Conservation (phyloP, 352 stramenopile genomes). For the Phytophthora sp. region DNA sequence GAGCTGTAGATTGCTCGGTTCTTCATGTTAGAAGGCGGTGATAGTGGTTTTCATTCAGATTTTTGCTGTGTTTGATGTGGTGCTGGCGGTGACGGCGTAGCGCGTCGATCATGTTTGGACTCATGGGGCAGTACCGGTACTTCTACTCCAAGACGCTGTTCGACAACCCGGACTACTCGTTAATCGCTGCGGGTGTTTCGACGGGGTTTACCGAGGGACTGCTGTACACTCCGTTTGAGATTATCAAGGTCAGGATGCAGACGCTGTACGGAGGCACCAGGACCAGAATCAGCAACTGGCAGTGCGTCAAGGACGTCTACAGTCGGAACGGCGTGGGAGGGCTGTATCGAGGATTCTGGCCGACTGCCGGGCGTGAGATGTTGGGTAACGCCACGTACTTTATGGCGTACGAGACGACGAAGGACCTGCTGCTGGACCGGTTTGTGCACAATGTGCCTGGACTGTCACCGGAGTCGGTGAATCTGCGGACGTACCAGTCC, state of each 20-base stretch:
- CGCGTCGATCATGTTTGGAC: constrained; percentile 68
- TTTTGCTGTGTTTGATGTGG: constrained; percentile 7
- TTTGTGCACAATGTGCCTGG: constrained; percentile 47
- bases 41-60: constrained; percentile 1
- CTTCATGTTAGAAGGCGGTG: not conserved
- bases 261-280: constrained; percentile 59
- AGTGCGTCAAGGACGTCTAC: constrained; percentile 74
- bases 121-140: constrained; percentile 79
- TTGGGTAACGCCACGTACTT: constrained; percentile 88
- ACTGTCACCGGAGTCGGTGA: constrained; percentile 58
- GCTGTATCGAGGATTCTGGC: constrained; percentile 79
- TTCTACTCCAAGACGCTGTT: constrained; percentile 73
- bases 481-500: constrained; percentile 73
- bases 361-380: constrained; percentile 78
- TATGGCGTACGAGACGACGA: constrained; percentile 79
- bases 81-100: constrained; percentile 24
- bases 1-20: constrained; percentile 11
- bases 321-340: constrained; percentile 59
- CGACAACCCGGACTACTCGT: constrained; percentile 54
- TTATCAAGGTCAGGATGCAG: constrained; percentile 82
- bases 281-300: constrained; percentile 75
- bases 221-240: constrained; percentile 79
- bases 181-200: constrained; percentile 61
- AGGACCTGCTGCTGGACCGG: constrained; percentile 64
- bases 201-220: constrained; percentile 67